These are phyloP conservation scores for Cladosporium colombiae DNA, from an alignment of 2,329 filamentous ascomycete genomes.

Conservation along the genomic window DNA sequence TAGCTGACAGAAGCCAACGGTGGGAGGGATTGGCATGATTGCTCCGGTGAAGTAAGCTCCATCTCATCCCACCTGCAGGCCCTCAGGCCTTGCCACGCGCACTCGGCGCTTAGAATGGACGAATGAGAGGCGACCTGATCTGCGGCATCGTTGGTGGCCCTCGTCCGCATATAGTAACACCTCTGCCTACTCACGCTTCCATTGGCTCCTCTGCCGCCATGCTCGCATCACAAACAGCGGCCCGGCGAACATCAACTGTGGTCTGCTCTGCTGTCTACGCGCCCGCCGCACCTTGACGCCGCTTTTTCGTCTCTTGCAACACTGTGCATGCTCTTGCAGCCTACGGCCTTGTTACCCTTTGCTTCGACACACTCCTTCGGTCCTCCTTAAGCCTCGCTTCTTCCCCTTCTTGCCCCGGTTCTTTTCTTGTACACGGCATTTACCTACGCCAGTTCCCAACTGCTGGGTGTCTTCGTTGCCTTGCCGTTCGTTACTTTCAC, in stretches of 20 bases:
- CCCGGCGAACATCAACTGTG: constrained; percentile 16
- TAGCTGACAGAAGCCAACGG: background rate
- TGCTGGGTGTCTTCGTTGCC: constrained; percentile 10
- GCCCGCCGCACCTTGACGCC: constrained; percentile 19
- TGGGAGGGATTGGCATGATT: background rate
- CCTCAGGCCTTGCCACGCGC: constrained; percentile 3
- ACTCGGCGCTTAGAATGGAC: constrained; percentile 10
- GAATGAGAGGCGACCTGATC: constrained; percentile 9
- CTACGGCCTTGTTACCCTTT: background rate
- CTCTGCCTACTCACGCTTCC: background rate
- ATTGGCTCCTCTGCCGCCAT: constrained; percentile 19
- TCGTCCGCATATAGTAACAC: constrained; percentile 10
- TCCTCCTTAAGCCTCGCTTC: constrained; percentile 19
- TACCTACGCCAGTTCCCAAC: constrained; percentile 8
- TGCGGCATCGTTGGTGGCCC: constrained; percentile 10
- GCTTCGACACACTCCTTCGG: constrained; percentile 17
- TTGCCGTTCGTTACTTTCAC: constrained; percentile 6
- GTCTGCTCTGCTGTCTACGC: constrained; percentile 13
- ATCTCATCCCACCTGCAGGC: background rate
- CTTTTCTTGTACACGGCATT: constrained; percentile 14
- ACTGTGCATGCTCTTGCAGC: constrained; percentile 16
- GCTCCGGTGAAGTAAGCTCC: constrained; percentile 10
- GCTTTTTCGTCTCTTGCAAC: constrained; percentile 14
- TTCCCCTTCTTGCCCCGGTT: constrained; percentile 16
- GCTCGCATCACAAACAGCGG: constrained; percentile 21